Percentiles rank a stretch among this genome's conserved stretches.
These are phyloP conservation scores for Rhizophora apiculata DNA, from an alignment of 345 rosid species.

Conservation along the genomic window DNA sequence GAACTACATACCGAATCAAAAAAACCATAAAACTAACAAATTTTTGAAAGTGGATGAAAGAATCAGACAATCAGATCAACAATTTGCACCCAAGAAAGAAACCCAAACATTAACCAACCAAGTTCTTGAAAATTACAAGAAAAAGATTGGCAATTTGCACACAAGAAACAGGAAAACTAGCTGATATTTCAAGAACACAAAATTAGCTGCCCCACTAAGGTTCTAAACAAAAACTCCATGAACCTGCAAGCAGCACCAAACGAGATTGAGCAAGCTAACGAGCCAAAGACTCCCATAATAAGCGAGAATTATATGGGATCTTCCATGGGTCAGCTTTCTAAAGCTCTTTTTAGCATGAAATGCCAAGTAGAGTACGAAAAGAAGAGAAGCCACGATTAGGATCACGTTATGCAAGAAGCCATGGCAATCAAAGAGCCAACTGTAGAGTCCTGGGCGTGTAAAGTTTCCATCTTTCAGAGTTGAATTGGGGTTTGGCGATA, in stretches of 20 bases:
- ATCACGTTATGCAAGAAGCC: constrained; percentile 69
- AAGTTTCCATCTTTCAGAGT: constrained; percentile 22
- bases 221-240: constrained; percentile 11
- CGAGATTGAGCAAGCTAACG: constrained; percentile 82
- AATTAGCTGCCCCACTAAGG: background rate
- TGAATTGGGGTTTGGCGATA: constrained; percentile 35
- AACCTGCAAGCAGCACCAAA: constrained; percentile 87
- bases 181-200: background rate
- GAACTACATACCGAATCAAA: too few species aligned
- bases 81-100: too few species aligned
- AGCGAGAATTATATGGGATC: constrained; percentile 78
- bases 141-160: too few species aligned
- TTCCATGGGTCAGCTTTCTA: constrained; percentile 63
- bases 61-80: too few species aligned
- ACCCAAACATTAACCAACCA: too few species aligned
- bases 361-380: constrained; percentile 62
- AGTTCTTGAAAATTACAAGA: too few species aligned
- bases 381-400: constrained; percentile 51
- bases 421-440: constrained; percentile 75
- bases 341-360: constrained; percentile 69
- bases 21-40: too few species aligned
- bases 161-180: background rate
- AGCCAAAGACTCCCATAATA: constrained; percentile 85
- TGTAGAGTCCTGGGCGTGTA: constrained; percentile 24
- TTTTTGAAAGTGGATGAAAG: too few species aligned